phyloP scores from a whole-genome alignment of 208 protist species.

The Acanthamoeba healyi region DNA sequence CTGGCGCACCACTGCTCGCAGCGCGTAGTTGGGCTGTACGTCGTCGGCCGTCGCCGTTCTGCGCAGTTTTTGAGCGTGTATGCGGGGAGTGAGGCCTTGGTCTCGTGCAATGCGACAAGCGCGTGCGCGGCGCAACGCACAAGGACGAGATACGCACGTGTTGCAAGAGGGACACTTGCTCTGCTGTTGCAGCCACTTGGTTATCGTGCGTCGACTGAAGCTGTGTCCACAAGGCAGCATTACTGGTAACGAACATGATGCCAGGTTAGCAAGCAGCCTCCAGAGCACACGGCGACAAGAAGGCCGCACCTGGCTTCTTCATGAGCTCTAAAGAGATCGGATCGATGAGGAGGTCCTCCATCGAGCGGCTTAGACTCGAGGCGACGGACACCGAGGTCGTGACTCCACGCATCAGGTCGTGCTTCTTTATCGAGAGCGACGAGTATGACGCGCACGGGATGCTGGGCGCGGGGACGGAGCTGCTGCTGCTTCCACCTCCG shows the following conservation, averaged over 20 bases:
- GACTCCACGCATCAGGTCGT: not conserved
- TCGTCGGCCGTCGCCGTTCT: not conserved
- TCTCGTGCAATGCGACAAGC: not conserved
- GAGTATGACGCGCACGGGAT: not conserved
- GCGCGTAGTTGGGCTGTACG: conserved; percentile 28
- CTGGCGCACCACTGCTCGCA: conserved; percentile 40
- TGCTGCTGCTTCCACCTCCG: not conserved
- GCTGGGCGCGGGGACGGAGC: not conserved
- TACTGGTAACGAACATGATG: not conserved
- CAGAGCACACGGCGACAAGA: too few species aligned
- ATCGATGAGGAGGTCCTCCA: conserved; percentile 50
- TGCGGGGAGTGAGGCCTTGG: not conserved
- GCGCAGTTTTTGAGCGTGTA: not conserved
- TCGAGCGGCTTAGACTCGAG: not conserved
- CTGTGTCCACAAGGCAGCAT: conserved; percentile 53
- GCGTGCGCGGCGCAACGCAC: not conserved
- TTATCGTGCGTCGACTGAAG: conserved; percentile 38
- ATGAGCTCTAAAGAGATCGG: conserved; percentile 70
- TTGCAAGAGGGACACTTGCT: conserved; percentile 51
- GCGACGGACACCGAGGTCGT: too few species aligned
- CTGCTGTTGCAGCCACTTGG: conserved; percentile 45
- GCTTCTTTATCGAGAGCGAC: not conserved
- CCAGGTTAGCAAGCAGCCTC: not conserved
- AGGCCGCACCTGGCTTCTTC: conserved; percentile 17
- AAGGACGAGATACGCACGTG: not conserved